Percentiles rank a stretch among this genome's conserved stretches.
Evolutionary conservation across 495 filamentous ascomycete genomes (phyloP).

Genomic region (Corynascus novoguineensis): DNA sequence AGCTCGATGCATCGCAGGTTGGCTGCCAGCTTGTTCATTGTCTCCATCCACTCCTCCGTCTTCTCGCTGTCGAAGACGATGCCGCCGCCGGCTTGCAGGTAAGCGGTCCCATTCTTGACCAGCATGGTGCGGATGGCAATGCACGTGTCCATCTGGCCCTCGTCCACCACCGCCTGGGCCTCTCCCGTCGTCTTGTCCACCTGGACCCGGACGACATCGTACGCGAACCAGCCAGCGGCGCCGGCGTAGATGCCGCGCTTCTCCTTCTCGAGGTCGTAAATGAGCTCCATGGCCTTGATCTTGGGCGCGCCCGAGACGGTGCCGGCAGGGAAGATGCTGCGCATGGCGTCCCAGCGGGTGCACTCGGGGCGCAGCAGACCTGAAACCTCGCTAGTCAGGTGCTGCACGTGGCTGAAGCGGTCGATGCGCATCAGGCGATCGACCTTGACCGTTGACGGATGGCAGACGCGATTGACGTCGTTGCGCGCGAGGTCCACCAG

Average conservation of each 20-base stretch:
- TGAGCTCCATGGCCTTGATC: constrained; percentile 93
- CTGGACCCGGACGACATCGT: constrained; percentile 47
- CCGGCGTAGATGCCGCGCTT: constrained; percentile 94
- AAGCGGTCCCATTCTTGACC: constrained; percentile 83
- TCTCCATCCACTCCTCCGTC: constrained; percentile 94
- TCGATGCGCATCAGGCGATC: constrained; percentile 95
- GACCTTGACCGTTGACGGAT: constrained; percentile 79
- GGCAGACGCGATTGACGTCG: constrained; percentile 93
- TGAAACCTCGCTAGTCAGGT: constrained; percentile 90
- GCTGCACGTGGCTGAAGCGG: constrained; percentile 93
- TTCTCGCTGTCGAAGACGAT: constrained; percentile 95
- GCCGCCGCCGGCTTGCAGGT: constrained; percentile 92
- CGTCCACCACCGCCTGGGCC: constrained; percentile 21
- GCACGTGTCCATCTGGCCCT: constrained; percentile 96
- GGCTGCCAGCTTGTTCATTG: constrained; percentile 89
- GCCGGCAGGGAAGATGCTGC: constrained; percentile 92
- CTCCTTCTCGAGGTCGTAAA: constrained; percentile 88
- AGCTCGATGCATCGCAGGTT: constrained; percentile 81
- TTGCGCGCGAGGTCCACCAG: constrained; percentile 96
- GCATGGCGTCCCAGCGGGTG: constrained; percentile 92
- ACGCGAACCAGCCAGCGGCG: constrained; percentile 92
- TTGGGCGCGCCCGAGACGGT: constrained; percentile 94
- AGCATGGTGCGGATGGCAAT: constrained; percentile 98
- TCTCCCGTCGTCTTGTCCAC: constrained; percentile 24
- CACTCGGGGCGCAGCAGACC: constrained; percentile 74